Conservation (phyloP, 192 early-diverging fungal species). For the Backusella westeae region DNA sequence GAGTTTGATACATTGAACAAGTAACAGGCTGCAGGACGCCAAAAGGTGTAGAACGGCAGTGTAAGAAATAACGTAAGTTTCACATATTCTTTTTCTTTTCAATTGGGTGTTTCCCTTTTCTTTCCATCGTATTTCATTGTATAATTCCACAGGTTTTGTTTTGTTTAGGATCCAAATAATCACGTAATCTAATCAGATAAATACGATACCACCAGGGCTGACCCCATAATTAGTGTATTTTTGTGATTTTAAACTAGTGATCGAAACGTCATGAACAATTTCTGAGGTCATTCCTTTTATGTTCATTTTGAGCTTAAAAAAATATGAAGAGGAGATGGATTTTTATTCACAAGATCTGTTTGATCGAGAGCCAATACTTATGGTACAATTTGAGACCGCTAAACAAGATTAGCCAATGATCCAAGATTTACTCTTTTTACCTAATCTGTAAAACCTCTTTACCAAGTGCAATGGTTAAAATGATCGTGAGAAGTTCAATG, state of each 20-base stretch:
- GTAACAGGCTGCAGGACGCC: neutral
- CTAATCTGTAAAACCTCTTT: neutral
- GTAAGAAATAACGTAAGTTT: neutral
- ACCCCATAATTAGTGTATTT: neutral
- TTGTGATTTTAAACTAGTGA: neutral
- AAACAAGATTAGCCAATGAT: neutral
- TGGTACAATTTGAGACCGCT: neutral
- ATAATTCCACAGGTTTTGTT: no score
- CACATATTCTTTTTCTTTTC: neutral
- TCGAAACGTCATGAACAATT: neutral
- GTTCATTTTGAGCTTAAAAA: neutral
- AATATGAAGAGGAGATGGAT: neutral
- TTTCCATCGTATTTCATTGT: no score
- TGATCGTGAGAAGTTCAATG: constrained; percentile 1
- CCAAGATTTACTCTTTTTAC: neutral
- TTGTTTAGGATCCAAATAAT: neutral
- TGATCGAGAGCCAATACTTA: neutral
- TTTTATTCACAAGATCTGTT: neutral
- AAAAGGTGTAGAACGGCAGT: neutral
- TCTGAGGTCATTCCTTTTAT: no score
- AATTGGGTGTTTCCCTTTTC: no score
- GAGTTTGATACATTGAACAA: neutral
- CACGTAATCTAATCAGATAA: neutral
- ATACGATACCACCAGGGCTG: neutral
- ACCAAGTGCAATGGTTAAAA: neutral